Evolutionary conservation across 2,329 filamentous ascomycete species (phyloP).

Genomic region (Colletotrichum agaves): DNA sequence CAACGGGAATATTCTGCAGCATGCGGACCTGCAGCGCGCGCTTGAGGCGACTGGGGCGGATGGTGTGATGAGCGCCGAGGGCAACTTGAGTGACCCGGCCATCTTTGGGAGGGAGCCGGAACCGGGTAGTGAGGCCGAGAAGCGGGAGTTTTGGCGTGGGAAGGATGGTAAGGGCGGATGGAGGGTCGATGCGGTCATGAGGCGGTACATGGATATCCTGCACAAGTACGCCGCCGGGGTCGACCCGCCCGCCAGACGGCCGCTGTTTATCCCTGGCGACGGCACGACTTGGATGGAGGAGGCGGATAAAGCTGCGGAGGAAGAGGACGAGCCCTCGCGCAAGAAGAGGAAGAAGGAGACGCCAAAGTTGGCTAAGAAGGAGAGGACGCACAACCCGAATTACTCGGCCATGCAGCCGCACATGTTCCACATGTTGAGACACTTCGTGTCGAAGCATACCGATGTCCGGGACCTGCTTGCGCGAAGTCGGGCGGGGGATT

Average conservation of each 20-base stretch:
- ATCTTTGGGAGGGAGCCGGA: conserved; percentile 80
- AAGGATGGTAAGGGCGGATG: conserved; percentile 84
- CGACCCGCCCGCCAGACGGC: conserved; percentile 73
- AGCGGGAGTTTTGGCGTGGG: conserved; percentile 88
- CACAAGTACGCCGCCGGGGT: conserved; percentile 78
- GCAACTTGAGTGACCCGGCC: conserved; percentile 89
- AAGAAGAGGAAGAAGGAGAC: conserved; percentile 61
- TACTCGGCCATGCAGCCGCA: conserved; percentile 87
- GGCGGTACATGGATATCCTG: conserved; percentile 91
- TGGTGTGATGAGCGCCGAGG: conserved; percentile 95
- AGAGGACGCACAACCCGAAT: conserved; percentile 73
- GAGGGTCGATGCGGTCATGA: conserved; percentile 85
- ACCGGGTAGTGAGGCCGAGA: conserved; percentile 64
- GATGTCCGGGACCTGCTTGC: conserved; percentile 89
- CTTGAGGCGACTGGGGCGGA: conserved; percentile 88
- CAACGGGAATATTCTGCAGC: conserved; percentile 91
- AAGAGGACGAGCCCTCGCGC: conserved; percentile 59
- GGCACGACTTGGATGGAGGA: conserved; percentile 58
- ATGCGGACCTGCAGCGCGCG: conserved; percentile 80
- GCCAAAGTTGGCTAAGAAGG: conserved; percentile 47
- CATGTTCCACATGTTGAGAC: conserved; percentile 89
- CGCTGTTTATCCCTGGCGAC: conserved; percentile 77
- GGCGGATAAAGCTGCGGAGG: conserved; percentile 40
- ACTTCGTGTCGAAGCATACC: conserved; percentile 82
- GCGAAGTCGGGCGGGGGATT: conserved; percentile 72